Evolutionary conservation across 2,329 filamentous ascomycete species (phyloP).

Genomic region (Zymoseptoria crescenta): DNA sequence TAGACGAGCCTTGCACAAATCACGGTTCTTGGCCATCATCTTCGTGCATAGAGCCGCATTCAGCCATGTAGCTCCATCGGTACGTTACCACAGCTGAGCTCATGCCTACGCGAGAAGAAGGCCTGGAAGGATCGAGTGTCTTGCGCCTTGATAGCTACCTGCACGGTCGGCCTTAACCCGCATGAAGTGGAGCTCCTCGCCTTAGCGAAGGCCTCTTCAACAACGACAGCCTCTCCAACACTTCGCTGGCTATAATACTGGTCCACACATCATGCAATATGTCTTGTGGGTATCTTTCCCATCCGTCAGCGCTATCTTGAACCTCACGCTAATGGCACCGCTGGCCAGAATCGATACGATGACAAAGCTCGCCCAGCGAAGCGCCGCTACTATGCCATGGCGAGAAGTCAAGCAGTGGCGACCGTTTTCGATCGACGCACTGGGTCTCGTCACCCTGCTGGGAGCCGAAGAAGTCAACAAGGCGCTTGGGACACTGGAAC

Average conservation of each 20-base stretch:
- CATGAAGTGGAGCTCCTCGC: neutral
- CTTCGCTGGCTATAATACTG: neutral
- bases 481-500: slow-evolving; percentile 7
- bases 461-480: slow-evolving; percentile 11
- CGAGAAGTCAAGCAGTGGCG: slow-evolving; percentile 2
- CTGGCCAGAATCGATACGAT: neutral
- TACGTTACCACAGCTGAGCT: neutral
- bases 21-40: neutral
- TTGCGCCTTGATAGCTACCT: neutral
- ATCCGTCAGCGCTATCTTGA: neutral
- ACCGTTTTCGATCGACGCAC: slow-evolving; percentile 9
- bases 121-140: neutral
- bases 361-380: neutral
- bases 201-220: neutral
- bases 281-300: neutral
- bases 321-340: neutral
- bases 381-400: neutral
- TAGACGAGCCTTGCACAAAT: neutral
- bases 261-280: neutral
- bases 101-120: neutral
- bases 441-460: slow-evolving; percentile 11
- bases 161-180: neutral
- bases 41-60: neutral
- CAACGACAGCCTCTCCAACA: neutral
- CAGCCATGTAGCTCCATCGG: neutral